phyloP scores from a whole-genome alignment of 2,329 filamentous ascomycete species.

The Xylaria sp. region DNA sequence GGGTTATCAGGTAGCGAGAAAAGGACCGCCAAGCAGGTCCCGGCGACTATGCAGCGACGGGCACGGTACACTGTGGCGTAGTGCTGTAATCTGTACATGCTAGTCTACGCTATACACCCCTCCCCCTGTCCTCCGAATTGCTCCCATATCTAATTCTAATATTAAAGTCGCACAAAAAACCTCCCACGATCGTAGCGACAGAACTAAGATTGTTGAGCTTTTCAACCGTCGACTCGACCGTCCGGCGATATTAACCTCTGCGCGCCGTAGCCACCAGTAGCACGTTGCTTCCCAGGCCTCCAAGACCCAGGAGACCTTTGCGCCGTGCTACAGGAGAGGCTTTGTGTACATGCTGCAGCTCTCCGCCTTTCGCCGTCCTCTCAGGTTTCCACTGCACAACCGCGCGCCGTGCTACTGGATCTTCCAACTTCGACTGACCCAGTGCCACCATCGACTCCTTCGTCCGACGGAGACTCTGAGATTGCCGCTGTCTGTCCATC shows the following conservation, averaged over 20 bases:
- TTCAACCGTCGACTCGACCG: constrained; percentile 47
- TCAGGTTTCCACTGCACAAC: constrained; percentile 57
- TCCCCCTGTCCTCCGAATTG: constrained; percentile 48
- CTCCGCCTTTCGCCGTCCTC: constrained; percentile 55
- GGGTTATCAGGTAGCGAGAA: constrained; percentile 44
- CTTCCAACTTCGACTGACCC: constrained; percentile 57
- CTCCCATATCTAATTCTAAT: constrained; percentile 53
- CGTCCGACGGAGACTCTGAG: constrained; percentile 59
- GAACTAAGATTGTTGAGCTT: constrained; percentile 47
- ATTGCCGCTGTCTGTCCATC: constrained; percentile 44
- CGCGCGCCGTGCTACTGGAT: constrained; percentile 62
- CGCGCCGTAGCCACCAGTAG: constrained; percentile 45
- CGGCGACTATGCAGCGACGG: constrained; percentile 48
- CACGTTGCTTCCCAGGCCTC: constrained; percentile 47
- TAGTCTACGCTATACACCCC: constrained; percentile 36
- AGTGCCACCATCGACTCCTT: constrained; percentile 65
- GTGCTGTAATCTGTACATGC: constrained; percentile 35
- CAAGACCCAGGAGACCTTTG: constrained; percentile 45
- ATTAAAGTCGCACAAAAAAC: constrained; percentile 54
- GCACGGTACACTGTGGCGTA: constrained; percentile 42
- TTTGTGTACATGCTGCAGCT: constrained; percentile 57
- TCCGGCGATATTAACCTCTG: constrained; percentile 46
- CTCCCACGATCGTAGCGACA: constrained; percentile 50
- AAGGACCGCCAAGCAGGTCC: constrained; percentile 48
- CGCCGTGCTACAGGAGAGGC: constrained; percentile 50